Conservation (phyloP, 2,329 filamentous ascomycete genomes). For the Colletotrichum musae region DNA sequence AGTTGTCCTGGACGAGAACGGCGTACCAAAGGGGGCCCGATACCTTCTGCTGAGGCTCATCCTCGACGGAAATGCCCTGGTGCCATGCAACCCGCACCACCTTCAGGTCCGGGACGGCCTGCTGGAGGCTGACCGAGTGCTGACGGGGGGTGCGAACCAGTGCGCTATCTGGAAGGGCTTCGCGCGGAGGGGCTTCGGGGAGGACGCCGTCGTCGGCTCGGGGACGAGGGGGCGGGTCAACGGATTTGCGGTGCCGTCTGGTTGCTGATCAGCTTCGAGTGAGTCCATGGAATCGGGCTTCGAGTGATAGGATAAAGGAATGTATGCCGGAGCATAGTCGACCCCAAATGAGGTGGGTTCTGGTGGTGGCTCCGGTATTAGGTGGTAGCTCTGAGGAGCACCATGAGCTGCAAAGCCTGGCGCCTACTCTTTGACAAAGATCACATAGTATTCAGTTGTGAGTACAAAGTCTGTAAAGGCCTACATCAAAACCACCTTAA, state of each 20-base stretch:
- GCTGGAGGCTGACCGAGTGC: constrained; percentile 50
- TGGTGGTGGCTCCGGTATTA: too few relatives aligned
- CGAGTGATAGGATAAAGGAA: too few relatives aligned
- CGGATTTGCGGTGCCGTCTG: constrained; percentile 12
- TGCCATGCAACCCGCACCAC: constrained; percentile 67
- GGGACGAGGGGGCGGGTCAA: constrained; percentile 15
- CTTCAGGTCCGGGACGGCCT: constrained; percentile 64
- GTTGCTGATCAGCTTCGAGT: not conserved
- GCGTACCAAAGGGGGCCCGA: constrained; percentile 62
- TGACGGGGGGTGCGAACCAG: constrained; percentile 60
- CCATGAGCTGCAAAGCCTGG: too few relatives aligned
- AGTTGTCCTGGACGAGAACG: constrained; percentile 44
- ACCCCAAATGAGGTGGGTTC: too few relatives aligned
- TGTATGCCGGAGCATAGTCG: too few relatives aligned
- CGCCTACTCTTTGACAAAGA: too few relatives aligned
- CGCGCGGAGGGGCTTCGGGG: constrained; percentile 65
- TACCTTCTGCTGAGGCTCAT: constrained; percentile 65
- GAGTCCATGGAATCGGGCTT: too few relatives aligned
- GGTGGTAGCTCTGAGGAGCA: too few relatives aligned
- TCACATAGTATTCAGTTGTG: too few relatives aligned
- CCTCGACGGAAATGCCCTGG: constrained; percentile 63
- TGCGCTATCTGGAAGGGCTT: constrained; percentile 66
- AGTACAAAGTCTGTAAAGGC: too few relatives aligned
- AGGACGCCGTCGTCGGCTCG: constrained; percentile 43
- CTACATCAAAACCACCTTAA: too few relatives aligned